phyloP scores from a whole-genome alignment of 75 land plant species.

The Cupressus sempervirens region DNA sequence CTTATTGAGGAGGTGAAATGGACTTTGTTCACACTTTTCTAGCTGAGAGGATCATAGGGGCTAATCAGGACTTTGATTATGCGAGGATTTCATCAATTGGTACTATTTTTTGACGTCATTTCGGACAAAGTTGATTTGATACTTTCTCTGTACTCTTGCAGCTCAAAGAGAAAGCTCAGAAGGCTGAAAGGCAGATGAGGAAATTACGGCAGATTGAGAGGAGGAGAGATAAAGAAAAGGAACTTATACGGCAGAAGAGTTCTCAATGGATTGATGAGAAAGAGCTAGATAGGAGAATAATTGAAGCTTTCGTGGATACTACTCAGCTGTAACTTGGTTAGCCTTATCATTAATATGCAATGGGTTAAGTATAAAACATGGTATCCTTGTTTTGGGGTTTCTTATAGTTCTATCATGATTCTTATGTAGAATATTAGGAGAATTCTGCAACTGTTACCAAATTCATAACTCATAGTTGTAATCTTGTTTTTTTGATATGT shows the following conservation, averaged over 20 bases:
- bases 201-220: neutral
- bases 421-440: neutral
- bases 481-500: too few relatives aligned
- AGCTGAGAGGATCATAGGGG: neutral
- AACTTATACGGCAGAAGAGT: conserved; percentile 23
- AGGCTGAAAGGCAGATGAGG: neutral
- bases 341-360: neutral
- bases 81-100: neutral
- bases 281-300: conserved; percentile 23
- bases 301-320: conserved; percentile 28
- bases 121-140: neutral
- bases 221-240: conserved; percentile 12
- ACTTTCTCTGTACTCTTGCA: neutral
- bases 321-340: neutral
- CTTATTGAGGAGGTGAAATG: neutral
- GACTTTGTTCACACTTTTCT: neutral
- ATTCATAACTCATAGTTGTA: too few relatives aligned
- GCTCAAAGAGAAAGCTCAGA: neutral
- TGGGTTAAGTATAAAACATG: neutral
- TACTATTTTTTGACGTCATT: neutral
- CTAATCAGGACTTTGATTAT: neutral
- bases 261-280: conserved; percentile 33
- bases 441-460: too few relatives aligned
- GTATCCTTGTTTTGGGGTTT: neutral
- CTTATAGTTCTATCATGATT: neutral